Evolutionary conservation across 208 protist species (phyloP).

Genomic region (Porcisia deanei): DNA sequence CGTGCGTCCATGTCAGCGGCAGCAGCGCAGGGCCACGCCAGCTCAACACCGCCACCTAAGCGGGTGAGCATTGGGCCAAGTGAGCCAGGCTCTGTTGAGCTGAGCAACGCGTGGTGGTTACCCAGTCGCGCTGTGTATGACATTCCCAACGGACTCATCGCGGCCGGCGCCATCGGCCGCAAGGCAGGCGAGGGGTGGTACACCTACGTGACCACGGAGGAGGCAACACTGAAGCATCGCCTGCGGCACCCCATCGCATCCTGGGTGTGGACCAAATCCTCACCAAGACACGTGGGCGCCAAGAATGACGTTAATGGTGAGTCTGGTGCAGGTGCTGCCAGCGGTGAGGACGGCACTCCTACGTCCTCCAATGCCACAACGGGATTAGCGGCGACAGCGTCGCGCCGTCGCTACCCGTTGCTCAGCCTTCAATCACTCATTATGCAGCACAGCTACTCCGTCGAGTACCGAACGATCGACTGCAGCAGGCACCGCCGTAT

Average conservation of each 20-base stretch:
- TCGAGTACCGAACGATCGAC: slow-evolving; percentile 58
- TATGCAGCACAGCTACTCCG: slow-evolving; percentile 51
- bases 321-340: not conserved
- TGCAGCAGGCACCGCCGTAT: slow-evolving; percentile 55
- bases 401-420: slow-evolving; percentile 24
- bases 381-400: not conserved
- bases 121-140: slow-evolving; percentile 49
- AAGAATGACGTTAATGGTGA: not conserved
- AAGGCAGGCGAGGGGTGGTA: slow-evolving; percentile 84
- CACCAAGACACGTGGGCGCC: not conserved
- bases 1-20: slow-evolving; percentile 18
- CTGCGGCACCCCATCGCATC: slow-evolving; percentile 31
- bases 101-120: slow-evolving; percentile 34
- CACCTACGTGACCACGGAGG: slow-evolving; percentile 41
- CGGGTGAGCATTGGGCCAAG: slow-evolving; percentile 16
- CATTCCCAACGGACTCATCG: slow-evolving; percentile 49
- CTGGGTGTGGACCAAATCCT: slow-evolving; percentile 14
- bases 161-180: slow-evolving; percentile 57
- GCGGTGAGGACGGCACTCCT: not conserved
- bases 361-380: not conserved
- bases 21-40: not conserved
- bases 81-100: slow-evolving; percentile 14
- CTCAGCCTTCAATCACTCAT: slow-evolving; percentile 28
- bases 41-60: not conserved
- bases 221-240: slow-evolving; percentile 18